phyloP scores from a whole-genome alignment of 257 asterid species.

The Solanum bukasovii region DNA sequence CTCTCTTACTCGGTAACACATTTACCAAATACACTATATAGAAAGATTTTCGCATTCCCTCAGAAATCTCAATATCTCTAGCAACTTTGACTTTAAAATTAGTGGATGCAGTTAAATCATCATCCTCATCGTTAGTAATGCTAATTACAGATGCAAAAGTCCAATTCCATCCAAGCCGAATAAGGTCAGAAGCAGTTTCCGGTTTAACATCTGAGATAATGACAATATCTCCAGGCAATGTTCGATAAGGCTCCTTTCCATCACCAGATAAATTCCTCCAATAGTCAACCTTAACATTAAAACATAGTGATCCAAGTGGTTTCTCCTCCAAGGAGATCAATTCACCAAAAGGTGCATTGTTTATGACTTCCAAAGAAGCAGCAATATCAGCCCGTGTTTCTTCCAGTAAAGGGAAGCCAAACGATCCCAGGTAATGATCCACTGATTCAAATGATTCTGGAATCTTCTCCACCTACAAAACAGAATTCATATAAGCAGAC shows the following conservation, averaged over 20 bases:
- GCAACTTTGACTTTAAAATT: slow-evolving; percentile 20
- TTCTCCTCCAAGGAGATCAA: slow-evolving; percentile 7
- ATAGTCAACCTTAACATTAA: slow-evolving; percentile 8
- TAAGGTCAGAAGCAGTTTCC: slow-evolving; percentile 15
- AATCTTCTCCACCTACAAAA: slow-evolving; percentile 35
- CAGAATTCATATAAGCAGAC: background rate
- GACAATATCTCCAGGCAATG: slow-evolving; percentile 38
- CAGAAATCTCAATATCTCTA: background rate
- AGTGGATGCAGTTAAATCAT: background rate
- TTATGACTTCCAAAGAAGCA: slow-evolving; percentile 25
- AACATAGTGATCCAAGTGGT: background rate
- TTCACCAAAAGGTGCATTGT: slow-evolving; percentile 44
- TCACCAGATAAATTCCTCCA: slow-evolving; percentile 31
- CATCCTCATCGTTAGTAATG: slow-evolving; percentile 11
- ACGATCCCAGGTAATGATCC: slow-evolving; percentile 35
- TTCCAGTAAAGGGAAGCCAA: slow-evolving; percentile 35
- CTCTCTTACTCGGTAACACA: slow-evolving; percentile 25
- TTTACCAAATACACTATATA: slow-evolving; percentile 37
- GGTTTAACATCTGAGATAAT: slow-evolving; percentile 26
- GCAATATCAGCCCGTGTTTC: slow-evolving; percentile 44
- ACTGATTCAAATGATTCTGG: slow-evolving; percentile 27
- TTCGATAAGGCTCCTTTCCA: slow-evolving; percentile 34
- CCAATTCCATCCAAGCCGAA: slow-evolving; percentile 15
- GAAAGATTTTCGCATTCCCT: background rate
- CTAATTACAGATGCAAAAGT: slow-evolving; percentile 31